Base-by-base conservation (phyloP, 2,329 filamentous ascomycete genomes). In the Aspergillus ustus region DNA sequence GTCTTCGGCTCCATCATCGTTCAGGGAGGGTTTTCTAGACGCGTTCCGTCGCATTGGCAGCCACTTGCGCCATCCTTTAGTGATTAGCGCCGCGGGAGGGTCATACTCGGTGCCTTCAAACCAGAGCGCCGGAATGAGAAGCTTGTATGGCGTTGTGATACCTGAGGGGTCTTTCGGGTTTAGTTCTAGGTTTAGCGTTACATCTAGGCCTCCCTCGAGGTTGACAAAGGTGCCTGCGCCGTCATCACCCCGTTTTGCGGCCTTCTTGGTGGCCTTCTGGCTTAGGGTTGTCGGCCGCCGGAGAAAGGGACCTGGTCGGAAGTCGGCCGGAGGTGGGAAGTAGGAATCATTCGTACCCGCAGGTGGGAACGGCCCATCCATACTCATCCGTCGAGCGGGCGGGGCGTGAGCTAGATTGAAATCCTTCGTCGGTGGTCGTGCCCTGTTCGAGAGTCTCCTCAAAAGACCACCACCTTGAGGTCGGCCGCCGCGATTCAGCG, bases 181-280 rank as follows among this genome's bases (percentile, higher is more conserved):
- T 63, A 97, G 87, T 78, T 99, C 95, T 64, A 97, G 88, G 69
- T 97, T 97, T 48, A 99, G 78, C 54, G 88, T 91, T 40, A 99
- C 89, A 67, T 97, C 93, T 9, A 99, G 81, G 0, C 92, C 93
- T 31, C 90, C 90, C 72, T 95, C 87, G 0, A 97, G 82, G 72
- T 97, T 88, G 62, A 98, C 81, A 59, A 81, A 79, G 52, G 77
- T 85, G 9, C 85, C 83, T 48, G 82, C 81, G 19, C 81, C 81
- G 45, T 83, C 81, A 51, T 78, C 75, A n/a, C 72, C 77, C 81
- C 69, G 75, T 83, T 79, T 89, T 82, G 75, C 83, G 73, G 69
- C 79, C 64, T 84, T 83, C 69, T 82, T 84, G 67, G 84, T 79
- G 67, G 89, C 83, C 72, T 89, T 91, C 2, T 81, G 77, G 25